These are phyloP conservation scores for Clathrospora elynae DNA, from an alignment of 2,329 filamentous ascomycete genomes.

Conservation along the genomic window DNA sequence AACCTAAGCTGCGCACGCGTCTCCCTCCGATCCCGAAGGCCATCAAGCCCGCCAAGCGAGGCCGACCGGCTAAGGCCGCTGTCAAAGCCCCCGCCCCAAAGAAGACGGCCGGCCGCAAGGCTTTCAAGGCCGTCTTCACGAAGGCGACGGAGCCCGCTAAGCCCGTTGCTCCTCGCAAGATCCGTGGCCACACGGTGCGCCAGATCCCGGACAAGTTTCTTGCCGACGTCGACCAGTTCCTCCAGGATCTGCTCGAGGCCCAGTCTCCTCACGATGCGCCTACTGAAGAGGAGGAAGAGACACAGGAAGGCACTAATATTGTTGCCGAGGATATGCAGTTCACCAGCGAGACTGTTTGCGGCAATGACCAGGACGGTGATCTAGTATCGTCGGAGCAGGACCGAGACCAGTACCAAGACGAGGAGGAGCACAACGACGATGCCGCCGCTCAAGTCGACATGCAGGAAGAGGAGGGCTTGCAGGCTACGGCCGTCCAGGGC, in stretches of 20 bases:
- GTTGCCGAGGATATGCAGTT: slow-evolving; percentile 1
- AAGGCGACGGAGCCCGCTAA: slow-evolving; percentile 13
- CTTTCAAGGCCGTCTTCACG: slow-evolving; percentile 8
- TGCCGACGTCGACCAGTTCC: slow-evolving; percentile 8
- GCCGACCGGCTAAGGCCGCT: slow-evolving; percentile 24
- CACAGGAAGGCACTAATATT: background rate
- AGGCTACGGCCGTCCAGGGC: background rate
- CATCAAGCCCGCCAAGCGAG: slow-evolving; percentile 21
- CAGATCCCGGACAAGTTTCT: slow-evolving; percentile 35
- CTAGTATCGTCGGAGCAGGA: slow-evolving; percentile 5
- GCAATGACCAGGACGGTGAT: background rate
- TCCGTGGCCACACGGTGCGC: slow-evolving; percentile 31
- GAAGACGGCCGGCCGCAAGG: slow-evolving; percentile 19
- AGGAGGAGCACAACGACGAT: background rate
- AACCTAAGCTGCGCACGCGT: slow-evolving; percentile 29
- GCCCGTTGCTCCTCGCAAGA: slow-evolving; percentile 28
- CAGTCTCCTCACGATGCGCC: background rate
- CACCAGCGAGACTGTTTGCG: background rate
- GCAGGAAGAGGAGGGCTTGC: background rate
- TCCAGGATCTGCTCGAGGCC: slow-evolving; percentile 5
- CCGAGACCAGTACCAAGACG: slow-evolving; percentile 1
- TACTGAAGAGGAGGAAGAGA: background rate
- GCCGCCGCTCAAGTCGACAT: background rate
- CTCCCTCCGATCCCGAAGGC: slow-evolving; percentile 20
- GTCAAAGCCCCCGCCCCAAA: slow-evolving; percentile 10